These are phyloP conservation scores for Acorus calamus DNA, from an alignment of 106 monocot genomes.

Conservation along the genomic window DNA sequence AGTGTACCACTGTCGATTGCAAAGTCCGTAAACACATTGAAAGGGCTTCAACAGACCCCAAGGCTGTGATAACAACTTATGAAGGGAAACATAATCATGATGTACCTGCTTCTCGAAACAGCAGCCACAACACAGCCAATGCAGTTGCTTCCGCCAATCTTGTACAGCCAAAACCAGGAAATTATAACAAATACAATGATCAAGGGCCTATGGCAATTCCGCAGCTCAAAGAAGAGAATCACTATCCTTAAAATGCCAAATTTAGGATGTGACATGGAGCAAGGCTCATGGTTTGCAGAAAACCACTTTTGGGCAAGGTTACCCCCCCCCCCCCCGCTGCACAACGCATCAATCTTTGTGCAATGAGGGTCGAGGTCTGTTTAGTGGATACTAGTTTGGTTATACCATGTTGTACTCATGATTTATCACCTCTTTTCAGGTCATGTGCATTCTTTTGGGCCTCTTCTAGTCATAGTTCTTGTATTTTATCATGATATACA, in stretches of 20 bases:
- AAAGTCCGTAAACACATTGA: constrained; percentile 65
- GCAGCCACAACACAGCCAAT: constrained; percentile 27
- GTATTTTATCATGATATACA: no score
- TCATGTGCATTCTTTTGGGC: no score
- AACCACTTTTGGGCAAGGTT: no score
- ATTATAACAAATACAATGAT: constrained; percentile 4
- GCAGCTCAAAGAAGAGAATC: constrained; percentile 30
- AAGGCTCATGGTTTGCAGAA: no score
- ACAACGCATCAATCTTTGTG: no score
- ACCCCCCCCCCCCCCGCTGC: no score
- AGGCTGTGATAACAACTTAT: constrained; percentile 74
- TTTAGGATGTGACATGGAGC: no score
- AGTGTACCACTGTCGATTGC: constrained; percentile 46
- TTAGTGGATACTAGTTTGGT: no score
- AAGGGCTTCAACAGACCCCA: constrained; percentile 56
- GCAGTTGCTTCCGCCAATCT: neutral
- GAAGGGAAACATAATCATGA: constrained; percentile 84
- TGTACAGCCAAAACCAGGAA: constrained; percentile 3
- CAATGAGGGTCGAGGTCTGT: no score
- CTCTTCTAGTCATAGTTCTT: no score
- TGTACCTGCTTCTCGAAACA: constrained; percentile 44
- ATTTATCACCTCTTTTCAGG: no score
- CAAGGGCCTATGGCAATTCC: constrained; percentile 13
- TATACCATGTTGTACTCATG: no score
- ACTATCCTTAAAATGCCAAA: constrained; percentile 2